Conservation (phyloP, 2,329 filamentous ascomycete genomes). For the Metarhizium album region DNA sequence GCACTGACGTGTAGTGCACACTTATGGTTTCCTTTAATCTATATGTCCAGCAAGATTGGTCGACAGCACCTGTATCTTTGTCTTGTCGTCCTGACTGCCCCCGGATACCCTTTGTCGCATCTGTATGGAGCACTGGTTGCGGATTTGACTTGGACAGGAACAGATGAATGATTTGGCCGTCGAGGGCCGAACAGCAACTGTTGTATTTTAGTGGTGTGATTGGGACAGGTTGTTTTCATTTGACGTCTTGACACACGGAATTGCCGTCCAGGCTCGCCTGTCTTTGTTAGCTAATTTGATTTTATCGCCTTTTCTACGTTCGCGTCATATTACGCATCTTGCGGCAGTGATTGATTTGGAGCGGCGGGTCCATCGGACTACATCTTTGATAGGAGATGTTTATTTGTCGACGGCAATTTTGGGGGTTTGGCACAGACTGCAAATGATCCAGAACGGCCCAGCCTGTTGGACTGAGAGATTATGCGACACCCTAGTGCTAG, state of each 20-base stretch:
- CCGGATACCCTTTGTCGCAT: constrained; percentile 19
- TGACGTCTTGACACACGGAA: constrained; percentile 21
- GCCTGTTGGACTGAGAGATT: not conserved
- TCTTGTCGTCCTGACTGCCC: constrained; percentile 14
- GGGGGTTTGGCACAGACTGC: not conserved
- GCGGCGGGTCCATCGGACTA: too few species aligned
- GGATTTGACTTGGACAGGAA: constrained; percentile 23
- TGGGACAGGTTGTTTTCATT: constrained; percentile 20
- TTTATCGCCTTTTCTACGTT: constrained; percentile 18
- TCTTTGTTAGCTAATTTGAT: constrained; percentile 30
- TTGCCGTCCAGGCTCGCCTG: constrained; percentile 20
- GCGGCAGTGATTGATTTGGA: not conserved
- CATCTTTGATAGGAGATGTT: too few species aligned
- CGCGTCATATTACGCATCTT: not conserved
- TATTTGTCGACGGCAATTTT: not conserved
- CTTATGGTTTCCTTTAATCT: constrained; percentile 12
- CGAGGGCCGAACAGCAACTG: constrained; percentile 20
- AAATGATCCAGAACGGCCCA: too few species aligned
- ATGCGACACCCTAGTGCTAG: not conserved
- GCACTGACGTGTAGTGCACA: constrained; percentile 8
- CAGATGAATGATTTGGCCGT: constrained; percentile 19
- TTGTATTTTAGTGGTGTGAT: constrained; percentile 30
- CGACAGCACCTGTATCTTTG: constrained; percentile 6
- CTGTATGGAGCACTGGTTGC: constrained; percentile 21
- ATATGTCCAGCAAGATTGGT: constrained; percentile 10